Base-by-base conservation (phyloP, 2,329 filamentous ascomycete genomes). In the Bipolaris gigantea region DNA sequence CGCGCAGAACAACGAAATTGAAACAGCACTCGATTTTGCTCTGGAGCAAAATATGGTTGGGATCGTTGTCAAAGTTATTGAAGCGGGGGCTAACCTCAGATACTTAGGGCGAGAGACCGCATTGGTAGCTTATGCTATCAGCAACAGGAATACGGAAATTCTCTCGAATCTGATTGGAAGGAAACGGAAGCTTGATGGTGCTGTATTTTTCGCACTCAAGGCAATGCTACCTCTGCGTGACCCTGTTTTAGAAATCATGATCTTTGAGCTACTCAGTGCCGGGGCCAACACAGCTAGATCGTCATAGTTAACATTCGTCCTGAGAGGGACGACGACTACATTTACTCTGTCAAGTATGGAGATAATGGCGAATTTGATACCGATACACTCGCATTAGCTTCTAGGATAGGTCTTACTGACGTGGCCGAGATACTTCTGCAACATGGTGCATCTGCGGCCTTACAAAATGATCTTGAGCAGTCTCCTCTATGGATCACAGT, bases 1-100 rank as follows among this genome's bases (percentile, higher is more conserved):
- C 32, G 35, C 55, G 1, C 19, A 46, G 16, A 56, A 58, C 30
- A 35, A 51, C 10, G 52, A 56, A 7, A 52, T 30, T 18, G 49
- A 56, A 11, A 60, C 57, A 43, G 50, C 55, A n/a, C 43, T 60
- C 8, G 33, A 42, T 15, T 45, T 57, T 47, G 57, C 57, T 7
- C 25, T 59, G 1, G 30, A 36, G 4, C 7, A 49, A 36, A 49
- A 50, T n/a, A 27, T 38, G 8, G 33, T 23, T 5, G 30, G 46
- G 10, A 43, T 57, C 13, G 27, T 57, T 27, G 1, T 16, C 7
- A 41, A 27, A 41, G 15, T 41, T 15, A 11, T 41, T 15, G 23
- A 18, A 9, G 39, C 21, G 27, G 39, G 39, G 5, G 39, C 15
- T 21, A 27, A 10, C 6, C 39, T 27, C 23, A 16, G 11, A 27